Evolutionary conservation across 2,329 filamentous ascomycete genomes (phyloP).

Genomic region (Leptographium radiaticola): DNA sequence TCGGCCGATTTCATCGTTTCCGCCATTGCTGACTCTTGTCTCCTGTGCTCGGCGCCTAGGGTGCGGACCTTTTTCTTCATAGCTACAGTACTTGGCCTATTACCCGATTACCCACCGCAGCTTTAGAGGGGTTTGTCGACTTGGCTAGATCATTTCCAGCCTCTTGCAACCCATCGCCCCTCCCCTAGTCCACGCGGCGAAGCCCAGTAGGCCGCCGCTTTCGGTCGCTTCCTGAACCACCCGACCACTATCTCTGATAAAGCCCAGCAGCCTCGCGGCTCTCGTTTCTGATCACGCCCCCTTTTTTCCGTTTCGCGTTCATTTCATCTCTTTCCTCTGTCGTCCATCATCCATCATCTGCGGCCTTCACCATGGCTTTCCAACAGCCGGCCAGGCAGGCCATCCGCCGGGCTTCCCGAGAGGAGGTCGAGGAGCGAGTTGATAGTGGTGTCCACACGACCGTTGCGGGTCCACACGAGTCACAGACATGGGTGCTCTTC

Average conservation of each 20-base stretch:
- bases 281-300: not conserved
- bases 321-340: too few relatives aligned
- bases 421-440: slow-evolving; percentile 2
- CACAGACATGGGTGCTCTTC: slow-evolving; percentile 95
- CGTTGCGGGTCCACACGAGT: slow-evolving; percentile 35
- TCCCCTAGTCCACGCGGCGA: not conserved
- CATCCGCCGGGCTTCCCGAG: slow-evolving; percentile 32
- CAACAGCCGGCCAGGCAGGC: slow-evolving; percentile 26
- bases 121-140: not conserved
- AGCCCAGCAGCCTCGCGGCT: not conserved
- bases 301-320: not conserved
- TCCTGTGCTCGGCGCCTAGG: not conserved
- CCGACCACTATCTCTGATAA: slow-evolving; percentile 2
- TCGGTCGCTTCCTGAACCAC: slow-evolving; percentile 1
- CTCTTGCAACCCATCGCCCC: not conserved
- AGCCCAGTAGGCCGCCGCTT: not conserved
- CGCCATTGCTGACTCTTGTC: not conserved
- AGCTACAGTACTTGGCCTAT: not conserved
- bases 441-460: slow-evolving; percentile 1
- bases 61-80: not conserved
- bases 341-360: not conserved
- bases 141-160: not conserved
- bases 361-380: slow-evolving; percentile 10
- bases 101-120: not conserved
- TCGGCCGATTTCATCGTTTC: not conserved